Evolutionary conservation across 768 basidiomycete genomes (phyloP).

Genomic region (Boletus huronensis): DNA sequence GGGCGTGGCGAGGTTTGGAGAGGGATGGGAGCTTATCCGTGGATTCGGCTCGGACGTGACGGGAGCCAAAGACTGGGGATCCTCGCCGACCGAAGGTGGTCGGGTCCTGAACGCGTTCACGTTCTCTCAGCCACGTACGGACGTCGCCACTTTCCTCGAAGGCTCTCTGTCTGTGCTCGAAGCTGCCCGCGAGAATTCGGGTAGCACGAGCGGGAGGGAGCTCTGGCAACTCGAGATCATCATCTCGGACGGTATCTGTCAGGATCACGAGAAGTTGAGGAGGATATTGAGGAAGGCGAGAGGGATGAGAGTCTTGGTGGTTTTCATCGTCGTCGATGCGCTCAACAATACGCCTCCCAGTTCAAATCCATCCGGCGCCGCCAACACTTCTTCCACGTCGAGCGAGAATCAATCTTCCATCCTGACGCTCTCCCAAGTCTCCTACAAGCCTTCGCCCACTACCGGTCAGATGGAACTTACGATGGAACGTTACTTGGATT

Average conservation of each 20-base stretch:
- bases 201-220: slow-evolving; percentile 62
- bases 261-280: slow-evolving; percentile 85
- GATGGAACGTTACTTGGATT: slow-evolving; percentile 86
- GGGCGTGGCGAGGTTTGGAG: slow-evolving; percentile 87
- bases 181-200: slow-evolving; percentile 65
- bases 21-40: slow-evolving; percentile 83
- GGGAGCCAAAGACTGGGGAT: slow-evolving; percentile 52
- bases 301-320: slow-evolving; percentile 90
- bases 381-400: slow-evolving; percentile 14
- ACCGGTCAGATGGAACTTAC: slow-evolving; percentile 79
- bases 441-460: slow-evolving; percentile 55
- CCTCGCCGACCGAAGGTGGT: slow-evolving; percentile 26
- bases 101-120: slow-evolving; percentile 76
- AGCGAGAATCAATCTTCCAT: slow-evolving; percentile 64
- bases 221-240: slow-evolving; percentile 98
- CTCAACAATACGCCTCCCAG: slow-evolving; percentile 49
- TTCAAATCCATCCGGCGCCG: slow-evolving; percentile 6
- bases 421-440: slow-evolving; percentile 87
- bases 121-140: slow-evolving; percentile 87
- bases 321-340: slow-evolving; percentile 94
- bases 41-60: slow-evolving; percentile 82
- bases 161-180: slow-evolving; percentile 71
- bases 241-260: slow-evolving; percentile 98
- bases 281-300: slow-evolving; percentile 78
- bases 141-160: slow-evolving; percentile 80